Evolutionary conservation across 257 asterid species (phyloP).

Genomic region (Solanum okadae): DNA sequence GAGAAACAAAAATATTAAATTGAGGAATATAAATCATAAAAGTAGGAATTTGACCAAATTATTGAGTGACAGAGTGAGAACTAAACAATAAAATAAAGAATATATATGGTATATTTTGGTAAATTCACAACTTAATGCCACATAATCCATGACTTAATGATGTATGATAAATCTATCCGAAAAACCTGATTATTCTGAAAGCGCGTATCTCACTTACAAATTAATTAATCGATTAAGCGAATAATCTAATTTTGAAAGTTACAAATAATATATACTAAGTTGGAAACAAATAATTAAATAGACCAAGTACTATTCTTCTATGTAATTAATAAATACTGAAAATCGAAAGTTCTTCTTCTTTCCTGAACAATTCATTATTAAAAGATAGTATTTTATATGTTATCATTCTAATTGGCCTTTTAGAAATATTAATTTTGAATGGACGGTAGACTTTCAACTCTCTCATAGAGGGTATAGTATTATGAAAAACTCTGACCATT

Average conservation of each 20-base stretch:
- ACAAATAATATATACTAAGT: background rate
- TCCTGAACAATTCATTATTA: background rate
- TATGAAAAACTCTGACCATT: background rate
- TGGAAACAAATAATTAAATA: background rate
- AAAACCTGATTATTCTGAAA: background rate
- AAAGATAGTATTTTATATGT: background rate
- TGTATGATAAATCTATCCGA: background rate
- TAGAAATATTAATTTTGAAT: background rate
- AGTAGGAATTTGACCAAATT: background rate
- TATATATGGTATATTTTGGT: background rate
- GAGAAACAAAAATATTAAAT: background rate
- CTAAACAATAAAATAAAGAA: background rate
- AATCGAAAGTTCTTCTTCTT: background rate
- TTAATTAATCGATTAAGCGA: background rate
- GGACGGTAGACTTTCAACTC: background rate
- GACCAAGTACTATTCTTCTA: background rate
- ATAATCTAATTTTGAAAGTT: background rate
- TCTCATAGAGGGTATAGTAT: background rate
- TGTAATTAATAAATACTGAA: background rate
- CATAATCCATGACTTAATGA: background rate
- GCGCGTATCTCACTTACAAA: background rate
- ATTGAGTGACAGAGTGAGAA: background rate
- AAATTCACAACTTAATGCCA: background rate
- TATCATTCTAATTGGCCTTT: background rate
- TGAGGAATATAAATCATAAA: background rate